Base-by-base conservation (phyloP, 225 moss, liverwort and hornwort species). In the Pseudoscleropodium purum region DNA sequence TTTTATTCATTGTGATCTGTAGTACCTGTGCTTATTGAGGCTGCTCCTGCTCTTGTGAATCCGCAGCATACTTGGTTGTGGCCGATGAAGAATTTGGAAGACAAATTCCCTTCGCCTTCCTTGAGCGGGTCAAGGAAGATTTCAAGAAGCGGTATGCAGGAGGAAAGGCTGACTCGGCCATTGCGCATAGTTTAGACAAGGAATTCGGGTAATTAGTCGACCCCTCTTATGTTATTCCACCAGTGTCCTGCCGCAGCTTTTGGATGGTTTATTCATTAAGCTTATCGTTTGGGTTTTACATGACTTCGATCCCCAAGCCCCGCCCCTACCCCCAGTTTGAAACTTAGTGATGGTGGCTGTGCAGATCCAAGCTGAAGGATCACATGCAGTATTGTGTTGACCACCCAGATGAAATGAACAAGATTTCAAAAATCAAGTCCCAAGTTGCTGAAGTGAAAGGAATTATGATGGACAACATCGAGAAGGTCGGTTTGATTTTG, bases 391-490 rank as follows among this genome's bases (percentile, higher is more conserved):
- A 93, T 20, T 95, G 95, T 76, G 94, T 91, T 47, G 95, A 95
- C 56, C 95, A 95, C 73, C 95, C 95, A 33, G 95, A 95, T 24
- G 95, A 95, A 93, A 93, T 95, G 95, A 92, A 93, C 92, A 95
- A 95, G 90, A 91, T 95, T 3, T 94, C 95, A 3, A 95, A 95
- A 86, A 95, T 95, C 87, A 95, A 95, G 77, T 92, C 94, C 29
- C 95, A 95, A 77, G 95, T 95, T 86, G 93, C 95, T 51, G 95
- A 95, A 88, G 95, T 95, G 66, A 95, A 95, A 60, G 95, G 95
- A 45, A 93, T 95, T 68, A 95, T 95, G 95, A 91, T 94, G 94
- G 95, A 95, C 80, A 95, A 95, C 83, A 95, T 95, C 56, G 95
- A 95, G 89, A 95, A 95, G 95, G 95, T 93, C 3, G 10, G 79